A percentile compares a stretch with the other conserved stretches of the same genome.
Conservation (phyloP, 2,329 filamentous ascomycete genomes). For the Penicillium carneum region DNA sequence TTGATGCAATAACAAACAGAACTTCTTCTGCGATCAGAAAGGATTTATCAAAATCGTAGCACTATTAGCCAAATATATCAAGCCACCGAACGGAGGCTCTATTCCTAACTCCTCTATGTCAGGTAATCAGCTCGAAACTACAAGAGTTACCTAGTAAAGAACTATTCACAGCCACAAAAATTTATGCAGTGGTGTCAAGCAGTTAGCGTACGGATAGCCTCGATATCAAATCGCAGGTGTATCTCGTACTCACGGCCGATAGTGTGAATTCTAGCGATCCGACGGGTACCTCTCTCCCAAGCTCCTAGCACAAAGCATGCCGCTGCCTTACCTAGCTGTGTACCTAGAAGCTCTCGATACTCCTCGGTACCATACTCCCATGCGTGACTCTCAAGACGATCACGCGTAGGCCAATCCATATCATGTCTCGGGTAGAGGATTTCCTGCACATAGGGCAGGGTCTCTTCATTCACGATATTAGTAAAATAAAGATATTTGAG, state of each 20-base stretch:
- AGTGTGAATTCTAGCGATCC: neutral
- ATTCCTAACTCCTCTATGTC: no score
- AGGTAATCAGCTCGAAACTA: neutral
- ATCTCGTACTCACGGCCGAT: neutral
- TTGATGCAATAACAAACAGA: no score
- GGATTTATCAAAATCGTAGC: no score
- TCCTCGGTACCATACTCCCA: neutral
- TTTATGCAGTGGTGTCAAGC: neutral
- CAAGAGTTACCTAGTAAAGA: no score
- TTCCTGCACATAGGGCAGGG: neutral
- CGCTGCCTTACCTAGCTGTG: neutral
- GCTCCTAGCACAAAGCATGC: conserved; percentile 9
- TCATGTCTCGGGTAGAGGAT: neutral
- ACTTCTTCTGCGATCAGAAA: no score
- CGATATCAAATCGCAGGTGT: conserved; percentile 11
- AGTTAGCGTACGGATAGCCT: neutral
- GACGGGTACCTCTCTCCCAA: conserved; percentile 7
- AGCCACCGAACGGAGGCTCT: no score
- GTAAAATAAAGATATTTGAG: conserved; percentile 9
- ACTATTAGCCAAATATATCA: no score
- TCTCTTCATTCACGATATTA: neutral
- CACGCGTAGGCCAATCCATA: neutral
- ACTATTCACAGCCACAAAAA: neutral
- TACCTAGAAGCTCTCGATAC: conserved; percentile 10
- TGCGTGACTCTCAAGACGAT: neutral